Evolutionary conservation across 768 basidiomycete species (phyloP), one percentile per base, ranked within the genome.

Genomic region (Stropharia rugosoannulata): DNA sequence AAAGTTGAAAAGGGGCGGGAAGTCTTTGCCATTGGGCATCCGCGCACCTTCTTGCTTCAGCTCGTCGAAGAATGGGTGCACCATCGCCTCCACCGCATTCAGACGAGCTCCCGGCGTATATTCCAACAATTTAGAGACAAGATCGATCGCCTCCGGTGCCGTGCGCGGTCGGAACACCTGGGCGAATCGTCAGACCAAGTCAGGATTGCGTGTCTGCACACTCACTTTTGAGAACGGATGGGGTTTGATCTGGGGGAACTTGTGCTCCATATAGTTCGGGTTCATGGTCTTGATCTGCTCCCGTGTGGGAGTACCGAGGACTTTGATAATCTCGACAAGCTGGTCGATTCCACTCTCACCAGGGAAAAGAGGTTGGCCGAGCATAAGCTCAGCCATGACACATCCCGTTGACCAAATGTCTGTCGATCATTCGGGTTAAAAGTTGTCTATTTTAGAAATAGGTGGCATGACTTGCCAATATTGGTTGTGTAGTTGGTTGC

Each of bases 221-320:
- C 73, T 58, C 56, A 93, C 93, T 86, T 98, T 98, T 68, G 89
- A 90, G 80, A 98, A 98, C 0, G 95, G 95, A 69, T 98, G 96
- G n/a, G 95, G 94, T 70, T 96, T 95, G 80, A 99, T 99, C 75
- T 98, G 96, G 1, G 97, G 97, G 80, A 99, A 99, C 75, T 98
- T 98, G 85, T 99, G 97, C 70, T 99, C 97, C 97, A 98, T 98
- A 76, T 99, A 99, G 78, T 99, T 99, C 53, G 97, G 97, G 75
- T 99, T 99, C 97, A 99, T 99, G 63, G 97, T 98, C 87, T 99
- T 98, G 84, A 99, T 99, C 74, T 99, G 97, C 70, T 98, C 97
- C 63, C 96, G 80, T 56, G 97, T 95, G 2, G 97, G 97, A 18
- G 97, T 99, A 13, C 97, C 97, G 51, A 99, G 85, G 42, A 99